Base-by-base conservation (phyloP, 2,329 filamentous ascomycete species). In the Cordyceps pruinosa region DNA sequence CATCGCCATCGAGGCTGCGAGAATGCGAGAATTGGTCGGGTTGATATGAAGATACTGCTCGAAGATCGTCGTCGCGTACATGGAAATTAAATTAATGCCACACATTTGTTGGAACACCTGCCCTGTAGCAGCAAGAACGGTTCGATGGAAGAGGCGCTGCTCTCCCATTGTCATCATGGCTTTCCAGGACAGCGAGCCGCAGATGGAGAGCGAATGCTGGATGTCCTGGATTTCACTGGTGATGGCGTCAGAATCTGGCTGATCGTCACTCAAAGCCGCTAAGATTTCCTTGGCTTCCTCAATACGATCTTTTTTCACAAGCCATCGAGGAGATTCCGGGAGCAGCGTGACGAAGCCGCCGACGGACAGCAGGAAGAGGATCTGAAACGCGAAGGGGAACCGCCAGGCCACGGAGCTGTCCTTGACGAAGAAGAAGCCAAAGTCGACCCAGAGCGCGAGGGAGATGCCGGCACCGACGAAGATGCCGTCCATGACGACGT, bases 221-320 rank as follows among this genome's bases (percentile, higher is more conserved):
- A 61, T 61, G 10, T 59, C 58, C 13, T 51, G 58, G 19, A 61
- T 56, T 2, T 61, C 60, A 6, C 30, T 42, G 34, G 6, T 26
- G 19, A 61, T 59, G n/a, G 39, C 30, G 1, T 61, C 60, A 6
- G 50, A 47, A 10, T 51, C 46, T 1, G 51, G 42, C 17, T 56
- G 35, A 5, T 32, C 13, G 34, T 61, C 60, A 25, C 37, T 25
- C 8, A 61, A 34, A 2, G 45, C 35, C 2, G 67, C 62, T 3
- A 89, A 73, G 35, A 89, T 77, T 55, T 82, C 84, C 4, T 78
- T 60, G 0, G 71, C 72, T 49, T 74, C 67, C 7, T 70, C 67
- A 0, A 65, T 61, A 8, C 67, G 65, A 1, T 68, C 68, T 26
- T 69, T 64, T 57, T 70, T 66, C 1, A 73, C 66, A 0, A 74